phyloP scores from a whole-genome alignment of 2,329 filamentous ascomycete species.

The Mariannaea sp. region DNA sequence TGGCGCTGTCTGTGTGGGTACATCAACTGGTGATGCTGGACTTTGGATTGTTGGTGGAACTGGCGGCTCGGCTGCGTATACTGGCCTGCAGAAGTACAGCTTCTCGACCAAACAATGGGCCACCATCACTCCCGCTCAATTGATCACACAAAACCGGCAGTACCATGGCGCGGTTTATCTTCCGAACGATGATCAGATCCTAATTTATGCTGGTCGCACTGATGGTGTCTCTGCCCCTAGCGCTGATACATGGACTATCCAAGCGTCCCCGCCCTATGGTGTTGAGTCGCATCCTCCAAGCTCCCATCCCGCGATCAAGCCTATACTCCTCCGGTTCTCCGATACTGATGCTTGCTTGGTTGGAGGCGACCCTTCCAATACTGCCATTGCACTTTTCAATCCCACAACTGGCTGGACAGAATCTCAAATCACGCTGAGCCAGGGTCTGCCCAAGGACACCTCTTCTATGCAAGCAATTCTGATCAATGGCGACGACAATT shows the following conservation, averaged over 20 bases:
- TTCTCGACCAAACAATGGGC: constrained; percentile 61
- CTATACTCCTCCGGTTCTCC: constrained; percentile 77
- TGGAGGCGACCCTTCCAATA: constrained; percentile 68
- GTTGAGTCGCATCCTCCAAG: constrained; percentile 63
- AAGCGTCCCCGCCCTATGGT: constrained; percentile 65
- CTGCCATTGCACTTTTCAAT: constrained; percentile 74
- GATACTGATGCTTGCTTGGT: constrained; percentile 72
- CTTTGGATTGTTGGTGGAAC: constrained; percentile 84
- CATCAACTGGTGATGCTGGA: constrained; percentile 55
- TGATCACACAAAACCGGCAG: constrained; percentile 69
- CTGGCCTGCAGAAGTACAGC: constrained; percentile 73
- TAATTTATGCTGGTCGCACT: constrained; percentile 80
- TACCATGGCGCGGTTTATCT: constrained; percentile 80
- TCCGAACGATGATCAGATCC: constrained; percentile 68
- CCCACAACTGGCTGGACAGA: constrained; percentile 66
- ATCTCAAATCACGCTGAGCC: constrained; percentile 66
- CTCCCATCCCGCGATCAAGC: constrained; percentile 67
- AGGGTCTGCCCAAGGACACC: constrained; percentile 63
- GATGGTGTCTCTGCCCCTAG: constrained; percentile 63
- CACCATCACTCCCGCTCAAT: constrained; percentile 48
- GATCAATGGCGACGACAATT: constrained; percentile 73
- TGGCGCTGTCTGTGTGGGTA: constrained; percentile 77
- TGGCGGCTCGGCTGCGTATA: constrained; percentile 58
- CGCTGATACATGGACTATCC: constrained; percentile 76
- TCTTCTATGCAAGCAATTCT: constrained; percentile 64